Evolutionary conservation across 352 stramenopile species (phyloP), one percentile per base, ranked within the genome.

Genomic region (Halophytophthora polymorphica): DNA sequence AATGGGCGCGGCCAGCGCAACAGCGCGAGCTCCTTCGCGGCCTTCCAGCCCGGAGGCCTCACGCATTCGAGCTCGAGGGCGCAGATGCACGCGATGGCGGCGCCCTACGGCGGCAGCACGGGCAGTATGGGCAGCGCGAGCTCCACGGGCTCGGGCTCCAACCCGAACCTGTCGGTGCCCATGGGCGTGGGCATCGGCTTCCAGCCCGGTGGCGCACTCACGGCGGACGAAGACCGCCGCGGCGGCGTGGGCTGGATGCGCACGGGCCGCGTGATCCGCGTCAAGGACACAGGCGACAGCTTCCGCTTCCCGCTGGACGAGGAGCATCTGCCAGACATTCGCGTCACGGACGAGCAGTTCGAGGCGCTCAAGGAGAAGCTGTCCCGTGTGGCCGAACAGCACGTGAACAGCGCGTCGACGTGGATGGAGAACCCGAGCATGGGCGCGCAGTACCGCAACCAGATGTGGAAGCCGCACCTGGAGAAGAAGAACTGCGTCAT

Each of bases 341-440:
- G 62, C 28, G 61, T 84, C 18, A 58, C 60, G 12, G 38, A 60
- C 0, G 58, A 64, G 31, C 61, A 77, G 36, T 68, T 70, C 31
- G 59, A 53, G 6, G 45, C 46, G 25, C 42, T 76, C 28, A 72
- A 70, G 46, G 23, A 51, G 0, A 72, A 71, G 46, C 58, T 73
- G 8, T 45, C 69, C 21, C 25, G 19, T 6, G 23, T 81, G 29
- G 76, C 77, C 10, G 69, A 83, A 15, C 50, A 59, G 17, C 53
- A 77, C 37, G 61, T 88, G 17, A 65, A 72, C 3, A 70, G 66
- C 22, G 21, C 56, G 7, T 60, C 76, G 31, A 77, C 73, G 51
- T 90, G 79, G 79, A 70, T 88, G 45, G 76, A 88, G 55, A 90
- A 90, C 58, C 79, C 79, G 39, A 88, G 62, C 21, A 47, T 79